Conservation (phyloP, 257 asterid genomes). For the Scutellaria galericulata region DNA sequence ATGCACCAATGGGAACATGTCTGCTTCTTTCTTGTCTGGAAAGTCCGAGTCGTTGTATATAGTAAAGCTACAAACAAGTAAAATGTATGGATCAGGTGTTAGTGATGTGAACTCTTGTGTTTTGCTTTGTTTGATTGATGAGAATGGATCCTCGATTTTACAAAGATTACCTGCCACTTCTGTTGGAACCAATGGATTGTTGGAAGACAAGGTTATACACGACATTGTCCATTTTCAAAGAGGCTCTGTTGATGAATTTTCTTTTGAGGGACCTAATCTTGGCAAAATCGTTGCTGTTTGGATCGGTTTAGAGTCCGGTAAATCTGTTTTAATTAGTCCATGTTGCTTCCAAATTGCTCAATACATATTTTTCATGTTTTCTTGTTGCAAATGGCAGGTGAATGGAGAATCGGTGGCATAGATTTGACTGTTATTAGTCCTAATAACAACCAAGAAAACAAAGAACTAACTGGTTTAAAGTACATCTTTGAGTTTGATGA, state of each 20-base stretch:
- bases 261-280: slow-evolving; percentile 74
- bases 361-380: not conserved
- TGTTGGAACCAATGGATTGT: slow-evolving; percentile 22
- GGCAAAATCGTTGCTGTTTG: slow-evolving; percentile 77
- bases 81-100: slow-evolving; percentile 64
- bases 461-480: slow-evolving; percentile 38
- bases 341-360: not conserved
- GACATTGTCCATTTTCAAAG: slow-evolving; percentile 61
- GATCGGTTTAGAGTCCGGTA: slow-evolving; percentile 88
- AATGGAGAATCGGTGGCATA: slow-evolving; percentile 76
- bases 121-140: slow-evolving; percentile 75
- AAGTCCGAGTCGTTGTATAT: slow-evolving; percentile 48
- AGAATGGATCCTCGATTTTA: slow-evolving; percentile 73
- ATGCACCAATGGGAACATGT: slow-evolving; percentile 39
- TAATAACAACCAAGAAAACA: slow-evolving; percentile 35
- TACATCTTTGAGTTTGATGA: slow-evolving; percentile 66
- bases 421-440: slow-evolving; percentile 48
- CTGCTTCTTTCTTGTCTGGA: slow-evolving; percentile 36
- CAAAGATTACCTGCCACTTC: slow-evolving; percentile 69
- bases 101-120: slow-evolving; percentile 64
- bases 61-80: slow-evolving; percentile 74
- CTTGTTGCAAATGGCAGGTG: slow-evolving; percentile 55
- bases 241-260: slow-evolving; percentile 74
- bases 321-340: slow-evolving; percentile 17
- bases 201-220: slow-evolving; percentile 34